Base-by-base conservation (phyloP, 202 grass and related monocot genomes). In the Saccharum hybrid region DNA sequence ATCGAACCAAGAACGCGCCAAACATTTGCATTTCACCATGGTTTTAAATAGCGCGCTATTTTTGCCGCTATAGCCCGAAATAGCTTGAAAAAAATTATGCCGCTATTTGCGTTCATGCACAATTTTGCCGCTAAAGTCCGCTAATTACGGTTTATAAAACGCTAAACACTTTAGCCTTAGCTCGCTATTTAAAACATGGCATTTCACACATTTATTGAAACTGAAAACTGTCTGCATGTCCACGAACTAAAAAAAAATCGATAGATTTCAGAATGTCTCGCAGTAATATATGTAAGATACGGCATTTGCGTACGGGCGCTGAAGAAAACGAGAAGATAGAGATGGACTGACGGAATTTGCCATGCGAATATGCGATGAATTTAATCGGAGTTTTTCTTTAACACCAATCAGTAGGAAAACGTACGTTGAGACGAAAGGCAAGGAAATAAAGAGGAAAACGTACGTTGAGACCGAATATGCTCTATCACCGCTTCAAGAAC, bases 401-500 rank as follows among this genome's bases (percentile, higher is more conserved):
- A 8, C 46, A 16, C 3, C 10, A 10, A 68, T 56, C 43, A 37
- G 11, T 10, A 30, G 19, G 8, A 80, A 62, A 83, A 74, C 6
- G 34, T 36, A 36, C 34, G 34, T 36, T 36, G 34, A 36, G 34
- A 36, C 34, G 34, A 36, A 36, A 36, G 34, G 34, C 34, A 36
- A 76, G 40, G 7, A 8, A 37, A 23, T 21, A 57, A 84, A 61
- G 39, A 75, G 31, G 40, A 22, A 28, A 16, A 4, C 19, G n/a
- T 78, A 36, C 42, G 68, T 63, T 42, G 30, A 34, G 33, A 36
- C 34, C 34, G 34, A 36, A 36, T 36, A 36, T 36, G 34, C 34
- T 13, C 13, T 87, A 74, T 40, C 23, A 37, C 59, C 66, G 5
- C 64, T 57, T 23, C 41, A 84, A 59, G 23, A 77, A 81, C 26